Percentiles rank a stretch among this genome's conserved stretches.
These are phyloP conservation scores for Echium plantagineum DNA, from an alignment of 257 asterid genomes.

Conservation along the genomic window DNA sequence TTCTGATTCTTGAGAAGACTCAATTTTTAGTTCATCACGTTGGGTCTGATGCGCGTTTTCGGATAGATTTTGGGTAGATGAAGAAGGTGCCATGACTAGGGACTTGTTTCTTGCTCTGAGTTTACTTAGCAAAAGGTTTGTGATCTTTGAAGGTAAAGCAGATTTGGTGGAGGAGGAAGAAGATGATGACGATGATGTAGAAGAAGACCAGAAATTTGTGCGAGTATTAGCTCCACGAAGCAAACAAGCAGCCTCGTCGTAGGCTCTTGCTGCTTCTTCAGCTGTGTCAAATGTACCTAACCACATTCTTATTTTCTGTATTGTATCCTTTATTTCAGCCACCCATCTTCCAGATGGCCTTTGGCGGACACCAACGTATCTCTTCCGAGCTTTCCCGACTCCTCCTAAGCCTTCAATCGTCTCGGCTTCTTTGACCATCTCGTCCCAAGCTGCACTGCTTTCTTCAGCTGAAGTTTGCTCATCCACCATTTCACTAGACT, in stretches of 20 bases:
- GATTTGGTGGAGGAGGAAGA: slow-evolving; percentile 23
- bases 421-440: slow-evolving; percentile 36
- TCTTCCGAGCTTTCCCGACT: slow-evolving; percentile 31
- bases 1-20: slow-evolving; percentile 29
- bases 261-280: slow-evolving; percentile 72
- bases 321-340: slow-evolving; percentile 73
- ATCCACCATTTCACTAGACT: slow-evolving; percentile 20
- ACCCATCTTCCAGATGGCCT: slow-evolving; percentile 84
- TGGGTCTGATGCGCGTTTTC: slow-evolving; percentile 12
- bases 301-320: slow-evolving; percentile 70
- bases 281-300: slow-evolving; percentile 72
- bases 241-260: slow-evolving; percentile 68
- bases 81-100: slow-evolving; percentile 16
- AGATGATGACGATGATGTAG: slow-evolving; percentile 15
- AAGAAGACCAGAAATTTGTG: slow-evolving; percentile 67
- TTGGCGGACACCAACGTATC: slow-evolving; percentile 68
- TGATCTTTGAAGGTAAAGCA: slow-evolving; percentile 58
- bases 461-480: slow-evolving; percentile 16
- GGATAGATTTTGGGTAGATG: slow-evolving; percentile 1
- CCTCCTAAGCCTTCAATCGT: too few species aligned
- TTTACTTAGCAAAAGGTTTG: slow-evolving; percentile 55
- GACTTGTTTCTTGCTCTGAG: slow-evolving; percentile 54
- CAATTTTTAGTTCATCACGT: slow-evolving; percentile 11
- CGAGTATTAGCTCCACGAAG: slow-evolving; percentile 81
- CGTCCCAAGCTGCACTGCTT: slow-evolving; percentile 28